A percentile compares a stretch with the other conserved stretches of the same genome.
phyloP scores from a whole-genome alignment of 2,329 filamentous ascomycete species.

The Exophiala sideris region DNA sequence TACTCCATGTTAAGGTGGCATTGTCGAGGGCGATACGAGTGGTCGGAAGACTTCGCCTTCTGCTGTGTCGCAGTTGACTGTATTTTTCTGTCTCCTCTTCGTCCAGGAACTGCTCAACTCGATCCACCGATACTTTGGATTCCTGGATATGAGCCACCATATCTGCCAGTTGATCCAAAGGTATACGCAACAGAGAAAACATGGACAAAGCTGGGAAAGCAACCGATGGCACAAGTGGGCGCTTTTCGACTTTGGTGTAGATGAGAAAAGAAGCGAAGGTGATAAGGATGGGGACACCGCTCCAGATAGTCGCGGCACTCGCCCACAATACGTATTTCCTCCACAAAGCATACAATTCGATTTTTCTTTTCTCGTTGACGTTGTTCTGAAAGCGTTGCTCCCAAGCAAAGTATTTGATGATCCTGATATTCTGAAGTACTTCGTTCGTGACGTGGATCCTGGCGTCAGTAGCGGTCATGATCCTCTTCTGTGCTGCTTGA shows the following conservation, averaged over 20 bases:
- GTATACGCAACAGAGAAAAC: slow-evolving; percentile 89
- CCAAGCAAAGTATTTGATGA: slow-evolving; percentile 99
- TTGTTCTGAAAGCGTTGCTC: slow-evolving; percentile 83
- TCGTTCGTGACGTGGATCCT: slow-evolving; percentile 96
- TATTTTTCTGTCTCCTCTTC: slow-evolving; percentile 98
- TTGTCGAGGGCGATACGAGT: slow-evolving; percentile 79
- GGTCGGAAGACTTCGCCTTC: slow-evolving; percentile 65
- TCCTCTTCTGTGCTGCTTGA: slow-evolving; percentile 79
- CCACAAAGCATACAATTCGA: slow-evolving; percentile 74
- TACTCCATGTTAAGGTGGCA: slow-evolving; percentile 86
- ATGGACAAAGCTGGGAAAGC: slow-evolving; percentile 95
- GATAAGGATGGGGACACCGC: slow-evolving; percentile 89
- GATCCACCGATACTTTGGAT: slow-evolving; percentile 92
- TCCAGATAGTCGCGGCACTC: slow-evolving; percentile 89
- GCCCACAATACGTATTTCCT: slow-evolving; percentile 89
- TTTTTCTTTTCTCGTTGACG: slow-evolving; percentile 81
- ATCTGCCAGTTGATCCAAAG: slow-evolving; percentile 91
- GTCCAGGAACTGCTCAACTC: slow-evolving; percentile 87
- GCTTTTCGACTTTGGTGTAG: slow-evolving; percentile 86
- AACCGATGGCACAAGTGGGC: slow-evolving; percentile 83
- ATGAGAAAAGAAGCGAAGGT: slow-evolving; percentile 95
- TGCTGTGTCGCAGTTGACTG: slow-evolving; percentile 69
- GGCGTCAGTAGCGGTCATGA: slow-evolving; percentile 90
- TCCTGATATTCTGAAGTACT: slow-evolving; percentile 92
- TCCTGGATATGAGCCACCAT: slow-evolving; percentile 99